Percentiles rank a stretch among this genome's conserved stretches.
phyloP scores from a whole-genome alignment of 169 alveolate genomes.

The Toxoplasma gondii region DNA sequence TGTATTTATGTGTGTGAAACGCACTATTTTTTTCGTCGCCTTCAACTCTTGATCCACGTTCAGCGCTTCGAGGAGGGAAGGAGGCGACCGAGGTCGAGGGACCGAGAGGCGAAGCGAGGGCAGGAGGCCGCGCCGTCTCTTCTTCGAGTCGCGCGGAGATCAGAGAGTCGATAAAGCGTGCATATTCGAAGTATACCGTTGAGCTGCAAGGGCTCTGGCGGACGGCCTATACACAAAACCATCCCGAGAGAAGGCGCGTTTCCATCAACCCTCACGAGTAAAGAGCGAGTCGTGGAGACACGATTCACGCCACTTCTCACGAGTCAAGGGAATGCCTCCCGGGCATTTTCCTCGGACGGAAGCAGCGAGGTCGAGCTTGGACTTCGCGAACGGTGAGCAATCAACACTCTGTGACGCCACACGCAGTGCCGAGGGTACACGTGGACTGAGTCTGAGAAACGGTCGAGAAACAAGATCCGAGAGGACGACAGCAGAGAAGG shows the following conservation, averaged over 20 bases:
- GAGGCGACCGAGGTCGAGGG: background rate
- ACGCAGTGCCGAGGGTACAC: background rate
- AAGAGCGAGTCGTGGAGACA: too few relatives aligned
- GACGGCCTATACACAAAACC: slow-evolving; percentile 2
- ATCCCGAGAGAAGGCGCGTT: background rate
- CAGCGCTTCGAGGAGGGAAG: background rate
- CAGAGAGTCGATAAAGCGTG: slow-evolving; percentile 13
- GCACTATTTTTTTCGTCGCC: background rate
- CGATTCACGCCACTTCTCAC: background rate
- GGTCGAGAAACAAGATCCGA: too few relatives aligned
- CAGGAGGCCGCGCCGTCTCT: slow-evolving; percentile 12
- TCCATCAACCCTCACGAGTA: too few relatives aligned
- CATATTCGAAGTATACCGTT: background rate
- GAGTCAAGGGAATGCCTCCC: background rate
- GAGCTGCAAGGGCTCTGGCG: background rate
- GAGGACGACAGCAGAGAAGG: too few relatives aligned
- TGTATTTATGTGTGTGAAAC: background rate
- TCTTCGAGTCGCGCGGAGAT: slow-evolving; percentile 18
- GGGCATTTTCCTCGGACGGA: background rate
- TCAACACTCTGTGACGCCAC: background rate
- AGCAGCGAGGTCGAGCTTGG: background rate
- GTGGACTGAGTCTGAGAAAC: too few relatives aligned
- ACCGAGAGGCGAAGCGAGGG: background rate
- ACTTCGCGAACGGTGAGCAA: background rate
- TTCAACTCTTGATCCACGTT: background rate